Base-by-base conservation (phyloP, 139 green algal species). In the Axilococcus clingmanii region DNA sequence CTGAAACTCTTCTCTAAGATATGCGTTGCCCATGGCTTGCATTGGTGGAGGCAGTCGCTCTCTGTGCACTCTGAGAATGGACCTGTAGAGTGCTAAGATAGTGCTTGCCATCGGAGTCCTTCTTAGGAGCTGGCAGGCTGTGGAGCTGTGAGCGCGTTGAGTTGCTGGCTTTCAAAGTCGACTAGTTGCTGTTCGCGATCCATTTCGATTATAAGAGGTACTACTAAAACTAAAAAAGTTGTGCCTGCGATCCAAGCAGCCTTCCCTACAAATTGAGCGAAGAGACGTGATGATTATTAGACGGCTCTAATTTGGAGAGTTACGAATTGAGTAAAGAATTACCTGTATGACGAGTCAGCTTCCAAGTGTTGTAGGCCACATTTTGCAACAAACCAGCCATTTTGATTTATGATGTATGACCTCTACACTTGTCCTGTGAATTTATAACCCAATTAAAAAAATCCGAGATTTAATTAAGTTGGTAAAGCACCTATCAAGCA, bases 141-240 rank as follows among this genome's bases (percentile, higher is more conserved):
- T 11, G 7, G 30, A 32, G 48, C 69, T n/a, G 76, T 81, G 27
- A 88, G 49, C 14, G 82, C 79, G 14, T 64, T 72, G 20, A 86
- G 46, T 45, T 80, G 69, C 48, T 79, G 69, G 33, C 19, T 70
- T 52, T 83, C 75, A 22, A 83, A 83, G 55, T 83, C 74, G 3
- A 75, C 47, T 16, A 66, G 29, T 45, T 76, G 48, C 32, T 46
- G 37, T 69, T 97, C 89, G 5, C 87, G 59, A 52, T 97, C 89
- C 86, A 97, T 90, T 63, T 97, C 87, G 17, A 97, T 88, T n/a
- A 97, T 94, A 7, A 97, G 66, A 7, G 89, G 89, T 15, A 97
- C 78, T 1, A 91, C 64, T 7, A 97, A 61, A 5, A 97, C 63
- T 6, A 97, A 58, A 29, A 93, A 79, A 2, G 82, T 84, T 12